phyloP scores from a whole-genome alignment of 306 rosid species.

The Cicer arietinum region DNA sequence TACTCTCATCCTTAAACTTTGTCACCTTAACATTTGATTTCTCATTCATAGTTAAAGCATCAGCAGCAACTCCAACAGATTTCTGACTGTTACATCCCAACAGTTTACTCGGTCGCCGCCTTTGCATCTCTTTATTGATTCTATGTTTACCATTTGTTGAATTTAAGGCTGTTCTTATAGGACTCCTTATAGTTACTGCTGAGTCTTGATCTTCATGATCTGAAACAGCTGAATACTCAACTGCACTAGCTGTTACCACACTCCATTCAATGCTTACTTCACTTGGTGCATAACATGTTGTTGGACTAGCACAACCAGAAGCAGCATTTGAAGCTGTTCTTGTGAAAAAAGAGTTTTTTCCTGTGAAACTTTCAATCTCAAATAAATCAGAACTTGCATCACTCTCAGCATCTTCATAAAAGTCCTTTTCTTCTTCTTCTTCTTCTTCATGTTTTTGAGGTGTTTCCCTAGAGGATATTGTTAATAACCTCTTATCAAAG shows the following conservation, averaged over 20 bases:
- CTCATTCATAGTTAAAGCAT: constrained; percentile 55
- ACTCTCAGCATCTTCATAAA: constrained; percentile 65
- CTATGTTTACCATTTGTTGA: constrained; percentile 46
- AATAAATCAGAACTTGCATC: constrained; percentile 97
- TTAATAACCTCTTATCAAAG: constrained; percentile 65
- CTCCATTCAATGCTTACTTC: constrained; percentile 98
- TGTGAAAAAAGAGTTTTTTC: constrained; percentile 55
- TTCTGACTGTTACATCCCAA: constrained; percentile 83
- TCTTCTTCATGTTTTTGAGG: constrained; percentile 48
- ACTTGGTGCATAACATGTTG: constrained; percentile 86
- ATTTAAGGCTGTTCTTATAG: constrained; percentile 41
- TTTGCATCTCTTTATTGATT: constrained; percentile 48
- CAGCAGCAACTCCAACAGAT: constrained; percentile 71
- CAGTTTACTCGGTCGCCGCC: constrained; percentile 48
- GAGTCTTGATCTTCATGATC: constrained; percentile 74
- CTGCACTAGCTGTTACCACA: constrained; percentile 87
- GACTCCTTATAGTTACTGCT: constrained; percentile 51
- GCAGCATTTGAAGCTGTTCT: constrained; percentile 56
- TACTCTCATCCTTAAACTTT: constrained; percentile 60
- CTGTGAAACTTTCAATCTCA: constrained; percentile 79
- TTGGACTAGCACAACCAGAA: constrained; percentile 68
- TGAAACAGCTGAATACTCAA: constrained; percentile 69
- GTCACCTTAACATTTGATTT: constrained; percentile 53
- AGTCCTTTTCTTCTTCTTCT: constrained; percentile 41
- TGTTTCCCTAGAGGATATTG: constrained; percentile 52